phyloP scores from a whole-genome alignment of 2,329 filamentous ascomycete species.

The Alternaria metachromatica region DNA sequence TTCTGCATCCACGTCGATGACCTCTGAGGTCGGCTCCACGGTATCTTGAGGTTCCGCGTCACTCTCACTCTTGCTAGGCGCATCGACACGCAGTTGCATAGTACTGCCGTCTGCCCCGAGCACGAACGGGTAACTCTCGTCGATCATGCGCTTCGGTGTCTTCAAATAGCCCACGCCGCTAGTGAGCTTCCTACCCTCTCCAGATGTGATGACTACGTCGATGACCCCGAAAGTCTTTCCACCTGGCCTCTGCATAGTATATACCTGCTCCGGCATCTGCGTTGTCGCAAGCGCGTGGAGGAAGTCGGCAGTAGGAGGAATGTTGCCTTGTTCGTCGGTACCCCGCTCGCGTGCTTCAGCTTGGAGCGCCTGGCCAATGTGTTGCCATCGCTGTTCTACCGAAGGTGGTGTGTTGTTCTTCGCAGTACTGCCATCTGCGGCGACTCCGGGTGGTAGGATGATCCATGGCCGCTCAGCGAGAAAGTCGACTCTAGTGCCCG shows the following conservation, averaged over 20 bases:
- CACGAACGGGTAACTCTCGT: slow-evolving; percentile 22
- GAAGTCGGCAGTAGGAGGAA: slow-evolving; percentile 48
- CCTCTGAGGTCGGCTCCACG: neutral
- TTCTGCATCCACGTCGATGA: slow-evolving; percentile 10
- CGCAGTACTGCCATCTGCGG: slow-evolving; percentile 27
- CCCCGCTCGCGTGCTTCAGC: slow-evolving; percentile 47
- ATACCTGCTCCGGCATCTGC: slow-evolving; percentile 45
- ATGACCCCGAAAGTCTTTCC: slow-evolving; percentile 46
- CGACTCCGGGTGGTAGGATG: slow-evolving; percentile 39
- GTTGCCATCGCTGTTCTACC: slow-evolving; percentile 43
- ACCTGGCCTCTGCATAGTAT: slow-evolving; percentile 38
- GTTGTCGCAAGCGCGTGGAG: slow-evolving; percentile 48
- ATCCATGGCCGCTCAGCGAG: slow-evolving; percentile 56
- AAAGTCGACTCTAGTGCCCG: slow-evolving; percentile 49
- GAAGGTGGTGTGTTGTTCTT: slow-evolving; percentile 7
- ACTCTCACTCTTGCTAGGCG: neutral
- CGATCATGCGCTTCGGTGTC: slow-evolving; percentile 30
- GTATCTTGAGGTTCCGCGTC: neutral
- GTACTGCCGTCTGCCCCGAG: neutral
- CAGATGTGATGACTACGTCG: slow-evolving; percentile 47
- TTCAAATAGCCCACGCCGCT: slow-evolving; percentile 30
- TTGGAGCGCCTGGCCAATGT: slow-evolving; percentile 38
- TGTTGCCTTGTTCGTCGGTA: slow-evolving; percentile 36
- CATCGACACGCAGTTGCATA: neutral
- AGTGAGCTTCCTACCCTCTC: slow-evolving; percentile 35